Conservation (phyloP, 768 basidiomycete genomes). For the Leccinum variicolor region DNA sequence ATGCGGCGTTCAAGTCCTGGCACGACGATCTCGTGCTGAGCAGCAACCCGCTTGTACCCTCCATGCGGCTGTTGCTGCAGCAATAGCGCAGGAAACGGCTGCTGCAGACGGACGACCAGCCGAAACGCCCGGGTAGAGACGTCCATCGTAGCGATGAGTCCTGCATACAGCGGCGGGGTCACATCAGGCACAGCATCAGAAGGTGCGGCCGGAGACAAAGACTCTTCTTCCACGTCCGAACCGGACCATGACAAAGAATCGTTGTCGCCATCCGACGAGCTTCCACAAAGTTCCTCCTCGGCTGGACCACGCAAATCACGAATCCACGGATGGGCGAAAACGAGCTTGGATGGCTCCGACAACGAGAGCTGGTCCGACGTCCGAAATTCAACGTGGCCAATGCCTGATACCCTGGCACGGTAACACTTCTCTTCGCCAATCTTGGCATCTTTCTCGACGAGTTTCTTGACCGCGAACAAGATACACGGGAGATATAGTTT, state of each 20-base stretch:
- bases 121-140: neutral
- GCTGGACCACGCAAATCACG: constrained; percentile 1
- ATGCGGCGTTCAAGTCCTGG: too few relatives aligned
- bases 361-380: neutral
- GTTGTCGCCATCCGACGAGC: neutral
- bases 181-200: too few relatives aligned
- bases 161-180: neutral
- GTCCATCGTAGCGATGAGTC: neutral
- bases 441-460: neutral
- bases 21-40: too few relatives aligned
- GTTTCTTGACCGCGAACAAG: constrained; percentile 1
- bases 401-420: neutral
- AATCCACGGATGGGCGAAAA: constrained; percentile 12
- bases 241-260: neutral
- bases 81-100: neutral
- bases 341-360: neutral
- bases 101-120: neutral
- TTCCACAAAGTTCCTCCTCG: neutral
- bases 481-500: constrained; percentile 10
- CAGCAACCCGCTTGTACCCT: neutral
- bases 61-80: neutral
- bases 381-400: constrained; percentile 3
- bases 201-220: neutral
- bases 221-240: neutral
- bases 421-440: neutral